These are phyloP conservation scores for Brassica juncea DNA, from an alignment of 345 rosid genomes.

Conservation along the genomic window DNA sequence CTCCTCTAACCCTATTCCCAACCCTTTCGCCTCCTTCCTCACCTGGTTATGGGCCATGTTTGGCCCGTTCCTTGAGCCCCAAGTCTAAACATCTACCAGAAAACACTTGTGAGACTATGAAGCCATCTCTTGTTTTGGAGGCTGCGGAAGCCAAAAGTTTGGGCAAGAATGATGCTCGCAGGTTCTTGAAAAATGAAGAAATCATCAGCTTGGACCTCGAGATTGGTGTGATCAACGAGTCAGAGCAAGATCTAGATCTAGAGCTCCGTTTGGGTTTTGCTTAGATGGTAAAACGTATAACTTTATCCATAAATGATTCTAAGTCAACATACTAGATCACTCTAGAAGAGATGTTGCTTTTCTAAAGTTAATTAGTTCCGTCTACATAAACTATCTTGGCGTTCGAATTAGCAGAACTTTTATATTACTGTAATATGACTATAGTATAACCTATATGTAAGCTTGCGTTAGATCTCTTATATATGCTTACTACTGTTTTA, in stretches of 20 bases:
- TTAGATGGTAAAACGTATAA: slow-evolving; percentile 29
- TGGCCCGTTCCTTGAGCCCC: slow-evolving; percentile 37
- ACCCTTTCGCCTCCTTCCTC: slow-evolving; percentile 45
- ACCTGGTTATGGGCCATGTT: slow-evolving; percentile 15
- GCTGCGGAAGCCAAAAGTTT: slow-evolving; percentile 38
- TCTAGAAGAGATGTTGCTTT: slow-evolving; percentile 17
- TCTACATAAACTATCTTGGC: slow-evolving; percentile 18
- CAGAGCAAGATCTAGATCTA: slow-evolving; percentile 75
- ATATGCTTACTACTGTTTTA: not conserved
- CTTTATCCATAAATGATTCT: not conserved
- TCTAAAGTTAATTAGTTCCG: slow-evolving; percentile 2
- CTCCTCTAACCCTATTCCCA: slow-evolving; percentile 46
- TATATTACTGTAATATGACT: slow-evolving; percentile 1
- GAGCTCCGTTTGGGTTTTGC: slow-evolving; percentile 90
- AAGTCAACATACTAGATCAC: slow-evolving; percentile 9
- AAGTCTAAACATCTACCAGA: slow-evolving; percentile 31
- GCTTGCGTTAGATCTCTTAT: not conserved
- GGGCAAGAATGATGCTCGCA: slow-evolving; percentile 44
- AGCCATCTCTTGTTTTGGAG: slow-evolving; percentile 29
- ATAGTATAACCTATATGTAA: not conserved
- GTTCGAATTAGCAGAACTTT: slow-evolving; percentile 2
- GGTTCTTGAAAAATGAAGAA: slow-evolving; percentile 45
- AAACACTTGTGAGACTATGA: slow-evolving; percentile 22
- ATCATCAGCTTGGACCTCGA: slow-evolving; percentile 63
- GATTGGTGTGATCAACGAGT: slow-evolving; percentile 54